Evolutionary conservation across 2,329 filamentous ascomycete species (phyloP), one percentile per base, ranked within the genome.

Genomic region (Penicillium sp.): DNA sequence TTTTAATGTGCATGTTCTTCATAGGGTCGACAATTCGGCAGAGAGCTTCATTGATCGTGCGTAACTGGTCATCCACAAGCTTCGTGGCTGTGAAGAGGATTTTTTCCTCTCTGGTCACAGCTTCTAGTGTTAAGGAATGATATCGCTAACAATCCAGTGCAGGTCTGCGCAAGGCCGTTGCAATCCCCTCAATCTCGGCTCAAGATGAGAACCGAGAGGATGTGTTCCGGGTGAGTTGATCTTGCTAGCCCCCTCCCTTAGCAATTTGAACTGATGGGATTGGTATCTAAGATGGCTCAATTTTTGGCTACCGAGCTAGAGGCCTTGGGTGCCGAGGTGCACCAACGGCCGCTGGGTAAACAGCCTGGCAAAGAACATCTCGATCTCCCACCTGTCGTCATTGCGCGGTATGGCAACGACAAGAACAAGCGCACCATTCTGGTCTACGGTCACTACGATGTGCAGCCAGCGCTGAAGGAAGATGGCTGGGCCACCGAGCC

Each of bases 401-500:
- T 99, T 62, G 93, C 89, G 49, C 89, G 95, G 65, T 98, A 98
- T 76, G 93, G 95, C 65, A 90, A 86, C 76, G 93, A 98, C 76
- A 88, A 90, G 77, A 91, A 85, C 76, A 99, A 98, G 86, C 87
- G 90, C 59, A 98, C 93, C 35, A 95, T 99, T 65, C 84, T 99
- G 60, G 91, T 99, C 47, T 99, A 99, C 73, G 95, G 95, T 48
- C 95, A 99, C 82, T 99, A 99, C 80, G 95, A 99, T 74, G 95
- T 99, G 35, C 95, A 99, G 79, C 95, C 95, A 26, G 95, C 95
- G 33, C 85, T 93, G 72, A 90, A 90, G 81, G 90, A 90, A 66
- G 95, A 99, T 69, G 95, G 95, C 64, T 99, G 95, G 95, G 87
- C 89, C 53, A 97, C 93, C 3, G 90, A 98, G 75, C 95, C 95